Base-by-base conservation (phyloP, 2,329 filamentous ascomycete species). In the Epichloe sylvatica region DNA sequence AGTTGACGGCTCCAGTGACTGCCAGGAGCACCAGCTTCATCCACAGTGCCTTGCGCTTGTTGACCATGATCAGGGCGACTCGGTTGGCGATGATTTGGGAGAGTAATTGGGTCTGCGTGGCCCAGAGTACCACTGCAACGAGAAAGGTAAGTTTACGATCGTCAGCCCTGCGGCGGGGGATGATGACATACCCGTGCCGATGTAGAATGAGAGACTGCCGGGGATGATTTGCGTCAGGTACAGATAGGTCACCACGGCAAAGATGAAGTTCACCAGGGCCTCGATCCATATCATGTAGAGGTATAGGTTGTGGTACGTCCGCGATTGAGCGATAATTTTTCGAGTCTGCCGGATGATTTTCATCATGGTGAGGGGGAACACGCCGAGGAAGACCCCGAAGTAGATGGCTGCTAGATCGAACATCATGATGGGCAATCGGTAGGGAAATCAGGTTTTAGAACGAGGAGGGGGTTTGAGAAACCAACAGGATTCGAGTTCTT, bases 61-160 rank as follows among this genome's bases (percentile, higher is more conserved):
- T 62, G 39, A 64, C 63, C 46, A 68, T 67, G 37, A 72, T 69
- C 5, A 72, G 58, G 0, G 63, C 58, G 13, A 71, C 65, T 41
- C 69, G 67, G 50, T 72, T 71, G 50, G 68, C 66, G 49, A 71
- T 70, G 45, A 71, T 71, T 50, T 72, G 69, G 48, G 69, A 65
- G 4, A 71, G 56, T 0, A 70, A 58, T 38, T 71, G 68, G 5
- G 68, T 68, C 42, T 65, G 59, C 12, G 61, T 51, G 5, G 52
- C 51, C 54, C 56, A 58, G 13, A 57, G 45, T 11, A 37, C 19
- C 5, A 53, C 53, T 53, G 30, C 25, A 15, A 11, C 3, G 8
- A 30, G 41, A 30, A 11, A 3, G n/a, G 15, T 23, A 13, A 23
- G 17, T 4, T 41, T 21, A 13, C 17, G 23, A 13, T 11, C 8